Conservation (phyloP, 345 rosid genomes). For the Salix caprea region DNA sequence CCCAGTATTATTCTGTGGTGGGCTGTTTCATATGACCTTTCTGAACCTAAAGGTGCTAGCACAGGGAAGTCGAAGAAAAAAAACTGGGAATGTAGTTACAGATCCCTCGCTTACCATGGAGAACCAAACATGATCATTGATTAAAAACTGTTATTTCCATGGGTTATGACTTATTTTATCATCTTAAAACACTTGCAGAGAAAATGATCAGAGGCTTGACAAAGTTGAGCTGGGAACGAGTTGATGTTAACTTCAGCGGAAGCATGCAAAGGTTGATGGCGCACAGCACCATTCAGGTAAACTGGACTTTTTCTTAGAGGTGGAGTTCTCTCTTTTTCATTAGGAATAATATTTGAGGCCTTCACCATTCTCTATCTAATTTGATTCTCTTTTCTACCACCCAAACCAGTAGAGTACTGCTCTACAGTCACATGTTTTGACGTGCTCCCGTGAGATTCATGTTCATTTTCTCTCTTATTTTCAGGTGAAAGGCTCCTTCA, state of each 20-base stretch:
- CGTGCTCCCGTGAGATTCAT: neutral
- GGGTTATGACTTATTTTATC: neutral
- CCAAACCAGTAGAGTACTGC: neutral
- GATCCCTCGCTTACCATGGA: neutral
- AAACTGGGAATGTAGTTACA: neutral
- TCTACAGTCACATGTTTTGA: neutral
- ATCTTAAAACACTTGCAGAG: conserved; percentile 40
- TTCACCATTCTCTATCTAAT: neutral
- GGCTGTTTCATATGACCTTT: neutral
- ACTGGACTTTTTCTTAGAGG: conserved; percentile 6
- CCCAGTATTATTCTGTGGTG: no score
- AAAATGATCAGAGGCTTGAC: conserved; percentile 68
- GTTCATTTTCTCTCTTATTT: neutral
- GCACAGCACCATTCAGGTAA: conserved; percentile 78
- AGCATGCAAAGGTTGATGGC: conserved; percentile 58
- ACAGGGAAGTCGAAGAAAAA: neutral
- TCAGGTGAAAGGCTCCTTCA: conserved; percentile 55
- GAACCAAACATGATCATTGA: neutral
- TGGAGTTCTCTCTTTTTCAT: neutral
- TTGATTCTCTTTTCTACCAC: neutral
- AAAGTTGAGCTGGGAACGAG: conserved; percentile 66
- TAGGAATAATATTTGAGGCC: neutral
- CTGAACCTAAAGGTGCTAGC: neutral
- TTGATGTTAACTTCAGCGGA: conserved; percentile 77
- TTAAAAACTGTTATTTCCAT: neutral